phyloP scores from a whole-genome alignment of 495 filamentous ascomycete genomes.

The Lasiosphaeris hirsuta region DNA sequence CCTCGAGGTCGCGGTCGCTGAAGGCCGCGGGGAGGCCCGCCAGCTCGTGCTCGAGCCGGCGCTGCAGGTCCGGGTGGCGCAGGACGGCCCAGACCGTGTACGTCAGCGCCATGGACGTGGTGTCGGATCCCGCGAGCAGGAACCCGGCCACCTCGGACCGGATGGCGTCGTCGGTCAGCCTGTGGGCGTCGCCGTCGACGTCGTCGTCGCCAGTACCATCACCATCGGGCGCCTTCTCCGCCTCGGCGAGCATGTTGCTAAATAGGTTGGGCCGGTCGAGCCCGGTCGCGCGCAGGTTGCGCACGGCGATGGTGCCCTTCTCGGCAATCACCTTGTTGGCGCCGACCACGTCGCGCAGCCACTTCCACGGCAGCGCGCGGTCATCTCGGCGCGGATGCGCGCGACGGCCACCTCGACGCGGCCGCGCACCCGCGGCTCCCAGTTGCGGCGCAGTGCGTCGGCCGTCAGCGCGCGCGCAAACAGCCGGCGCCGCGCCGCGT shows the following conservation, averaged over 20 bases:
- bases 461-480: conserved; percentile 15
- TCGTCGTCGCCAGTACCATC: too few species aligned
- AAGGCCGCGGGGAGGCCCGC: conserved; percentile 34
- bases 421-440: conserved; percentile 11
- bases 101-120: conserved; percentile 44
- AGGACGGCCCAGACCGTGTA: conserved; percentile 42
- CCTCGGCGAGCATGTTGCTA: conserved; percentile 23
- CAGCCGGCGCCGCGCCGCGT: conserved; percentile 11
- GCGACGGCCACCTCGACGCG: conserved; percentile 5
- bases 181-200: conserved; percentile 33
- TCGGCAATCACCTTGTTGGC: conserved; percentile 25
- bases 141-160: conserved; percentile 40
- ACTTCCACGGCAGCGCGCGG: background rate
- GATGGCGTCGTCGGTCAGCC: conserved; percentile 35
- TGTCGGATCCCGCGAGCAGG: conserved; percentile 51
- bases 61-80: conserved; percentile 29
- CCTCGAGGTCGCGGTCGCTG: conserved; percentile 32
- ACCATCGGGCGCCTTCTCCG: conserved; percentile 28
- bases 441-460: conserved; percentile 13
- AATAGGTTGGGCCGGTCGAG: conserved; percentile 24
- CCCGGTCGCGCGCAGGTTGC: conserved; percentile 36
- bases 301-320: conserved; percentile 42
- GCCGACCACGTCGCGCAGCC: conserved; percentile 17
- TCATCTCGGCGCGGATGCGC: too few species aligned
- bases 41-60: conserved; percentile 43